These are phyloP conservation scores for Suillus subluteus DNA, from an alignment of 768 basidiomycete genomes.

Conservation along the genomic window DNA sequence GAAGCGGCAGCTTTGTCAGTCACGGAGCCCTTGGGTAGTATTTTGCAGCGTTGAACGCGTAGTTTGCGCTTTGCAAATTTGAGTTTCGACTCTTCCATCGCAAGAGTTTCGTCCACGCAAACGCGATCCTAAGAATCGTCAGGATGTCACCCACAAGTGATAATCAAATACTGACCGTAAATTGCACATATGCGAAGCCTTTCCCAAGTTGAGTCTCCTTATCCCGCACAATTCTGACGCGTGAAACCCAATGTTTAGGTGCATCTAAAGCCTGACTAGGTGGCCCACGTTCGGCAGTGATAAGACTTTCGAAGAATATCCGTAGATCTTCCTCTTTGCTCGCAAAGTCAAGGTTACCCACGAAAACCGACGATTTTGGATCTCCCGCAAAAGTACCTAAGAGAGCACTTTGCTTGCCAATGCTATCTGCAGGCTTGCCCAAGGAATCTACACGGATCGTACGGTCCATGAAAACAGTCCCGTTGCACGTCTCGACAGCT, in stretches of 20 bases:
- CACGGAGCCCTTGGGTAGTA: conserved; percentile 47
- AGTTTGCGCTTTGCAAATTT: conserved; percentile 93
- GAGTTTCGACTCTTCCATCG: conserved; percentile 73
- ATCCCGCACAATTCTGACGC: conserved; percentile 89
- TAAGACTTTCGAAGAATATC: conserved; percentile 79
- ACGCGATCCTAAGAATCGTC: conserved; percentile 67
- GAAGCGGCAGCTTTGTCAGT: conserved; percentile 21
- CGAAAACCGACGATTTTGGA: conserved; percentile 84
- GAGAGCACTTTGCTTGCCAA: conserved; percentile 26
- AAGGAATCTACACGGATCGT: conserved; percentile 81
- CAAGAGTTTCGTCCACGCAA: conserved; percentile 92
- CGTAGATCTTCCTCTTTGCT: conserved; percentile 90
- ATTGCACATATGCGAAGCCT: conserved; percentile 93
- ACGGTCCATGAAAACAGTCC: conserved; percentile 73
- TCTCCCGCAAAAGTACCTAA: conserved; percentile 46
- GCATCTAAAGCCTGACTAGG: conserved; percentile 44
- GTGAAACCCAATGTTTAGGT: conserved; percentile 67
- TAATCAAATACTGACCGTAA: conserved; percentile 52
- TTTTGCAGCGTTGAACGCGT: conserved; percentile 90
- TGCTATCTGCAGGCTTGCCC: conserved; percentile 30
- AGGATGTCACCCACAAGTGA: neutral
- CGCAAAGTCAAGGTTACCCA: conserved; percentile 92
- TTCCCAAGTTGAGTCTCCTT: conserved; percentile 92
- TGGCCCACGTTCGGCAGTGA: conserved; percentile 71
- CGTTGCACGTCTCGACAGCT: conserved; percentile 65